These are phyloP conservation scores for Aureobasidium uvarum DNA, from an alignment of 2,329 filamentous ascomycete species.

Conservation along the genomic window DNA sequence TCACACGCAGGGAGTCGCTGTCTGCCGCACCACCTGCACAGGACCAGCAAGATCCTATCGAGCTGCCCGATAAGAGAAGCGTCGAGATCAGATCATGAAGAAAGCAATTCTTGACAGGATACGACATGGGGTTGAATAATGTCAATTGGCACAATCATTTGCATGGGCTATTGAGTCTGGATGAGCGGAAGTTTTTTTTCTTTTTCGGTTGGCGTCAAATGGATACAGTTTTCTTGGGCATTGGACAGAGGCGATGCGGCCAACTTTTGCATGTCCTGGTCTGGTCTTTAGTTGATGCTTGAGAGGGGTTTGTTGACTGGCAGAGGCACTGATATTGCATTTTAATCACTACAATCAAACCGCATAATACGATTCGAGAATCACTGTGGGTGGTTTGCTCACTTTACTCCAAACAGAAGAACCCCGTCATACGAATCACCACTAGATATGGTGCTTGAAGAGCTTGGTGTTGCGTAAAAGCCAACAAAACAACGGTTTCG, in stretches of 20 bases:
- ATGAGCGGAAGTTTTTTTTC: not conserved
- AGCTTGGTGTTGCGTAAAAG: no score
- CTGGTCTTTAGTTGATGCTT: not conserved
- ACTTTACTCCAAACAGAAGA: not conserved
- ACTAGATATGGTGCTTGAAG: not conserved
- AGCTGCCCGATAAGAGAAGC: constrained; percentile 26
- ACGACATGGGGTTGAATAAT: not conserved
- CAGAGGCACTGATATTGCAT: constrained; percentile 11
- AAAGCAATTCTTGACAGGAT: not conserved
- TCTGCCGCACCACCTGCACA: constrained; percentile 34
- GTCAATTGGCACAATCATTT: not conserved
- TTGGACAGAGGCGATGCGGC: not conserved
- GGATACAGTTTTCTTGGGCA: not conserved
- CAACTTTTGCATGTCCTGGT: not conserved
- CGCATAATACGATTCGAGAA: constrained; percentile 4
- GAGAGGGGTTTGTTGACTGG: not conserved
- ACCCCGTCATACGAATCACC: not conserved
- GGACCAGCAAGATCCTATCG: constrained; percentile 29
- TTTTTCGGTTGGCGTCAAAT: constrained; percentile 3
- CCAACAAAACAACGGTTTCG: not conserved
- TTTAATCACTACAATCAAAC: constrained; percentile 5
- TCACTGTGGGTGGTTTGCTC: not conserved
- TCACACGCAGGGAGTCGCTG: constrained; percentile 54
- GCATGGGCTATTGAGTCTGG: constrained; percentile 3
- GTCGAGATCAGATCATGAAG: constrained; percentile 18